phyloP scores from a whole-genome alignment of 805 yeast species.

The Alloascoidea hylecoeti region DNA sequence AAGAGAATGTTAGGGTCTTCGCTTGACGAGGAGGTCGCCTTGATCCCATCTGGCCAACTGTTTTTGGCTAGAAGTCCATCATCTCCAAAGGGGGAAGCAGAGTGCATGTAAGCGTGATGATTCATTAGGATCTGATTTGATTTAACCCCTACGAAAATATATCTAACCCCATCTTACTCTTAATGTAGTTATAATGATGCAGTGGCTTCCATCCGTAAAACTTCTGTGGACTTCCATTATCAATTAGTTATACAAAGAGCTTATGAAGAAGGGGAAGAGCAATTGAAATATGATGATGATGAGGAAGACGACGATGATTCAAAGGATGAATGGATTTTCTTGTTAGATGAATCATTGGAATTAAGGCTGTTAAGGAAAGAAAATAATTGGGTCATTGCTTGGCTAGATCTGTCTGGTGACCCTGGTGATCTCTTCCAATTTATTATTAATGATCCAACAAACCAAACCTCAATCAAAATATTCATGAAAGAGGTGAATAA shows the following conservation, averaged over 20 bases:
- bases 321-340: constrained; percentile 47
- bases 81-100: constrained; percentile 80
- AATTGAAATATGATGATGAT: constrained; percentile 32
- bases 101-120: constrained; percentile 23
- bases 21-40: constrained; percentile 40
- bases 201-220: constrained; percentile 52
- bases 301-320: constrained; percentile 27
- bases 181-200: constrained; percentile 66
- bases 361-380: constrained; percentile 38
- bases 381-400: constrained; percentile 46
- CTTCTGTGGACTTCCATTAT: constrained; percentile 50
- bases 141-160: background rate
- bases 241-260: constrained; percentile 61
- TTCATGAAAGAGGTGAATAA: constrained; percentile 45
- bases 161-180: background rate
- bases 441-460: constrained; percentile 48
- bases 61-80: constrained; percentile 57
- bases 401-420: constrained; percentile 84
- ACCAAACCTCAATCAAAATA: constrained; percentile 19
- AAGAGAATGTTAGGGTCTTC: constrained; percentile 46
- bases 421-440: constrained; percentile 76
- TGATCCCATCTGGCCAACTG: constrained; percentile 70
- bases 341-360: constrained; percentile 45
- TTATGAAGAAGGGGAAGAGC: constrained; percentile 52
- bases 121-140: background rate